Base-by-base conservation (phyloP, 345 rosid genomes). In the Syzygium jambos region DNA sequence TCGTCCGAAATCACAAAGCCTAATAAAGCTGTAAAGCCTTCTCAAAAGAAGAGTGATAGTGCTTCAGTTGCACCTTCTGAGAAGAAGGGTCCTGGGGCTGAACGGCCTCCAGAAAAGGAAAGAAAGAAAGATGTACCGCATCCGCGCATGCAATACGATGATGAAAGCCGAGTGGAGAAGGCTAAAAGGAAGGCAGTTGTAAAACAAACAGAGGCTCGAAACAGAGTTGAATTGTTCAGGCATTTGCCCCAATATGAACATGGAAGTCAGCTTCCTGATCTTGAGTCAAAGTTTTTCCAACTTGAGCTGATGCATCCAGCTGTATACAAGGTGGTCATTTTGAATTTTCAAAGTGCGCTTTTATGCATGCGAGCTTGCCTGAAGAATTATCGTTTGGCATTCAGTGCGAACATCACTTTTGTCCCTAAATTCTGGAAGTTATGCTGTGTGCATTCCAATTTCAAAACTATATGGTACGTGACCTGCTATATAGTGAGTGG, bases 231-330 rank as follows among this genome's bases (percentile, higher is more conserved):
- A 89, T 91, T 98, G 85, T 98, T 98, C 89, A 93, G 99, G 94
- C 99, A 98, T 93, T 93, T 98, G 92, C 99, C 99, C 86, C 99
- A 98, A 88, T 96, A 96, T 88, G 99, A 98, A 87, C 98, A 92
- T 90, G 98, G 98, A 86, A 93, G 97, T 23, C 98, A 93, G 90
- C 99, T 95, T 87, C 95, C 97, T 89, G 98, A 95, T 92, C 96
- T 98, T 0, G 93, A 94, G 94, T 84, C 95, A 6, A 96, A 95
- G 92, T 94, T 95, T 90, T 96, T 96, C 86, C 95, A 95, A 85
- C 96, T 97, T 85, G 97, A 96, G 89, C 97, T 96, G 22, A 90
- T 96, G 96, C 99, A 95, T 90, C 99, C 97, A 85, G 98, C 98
- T 73, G 95, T 98, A 19, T 95, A 95, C 91, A 95, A 95, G 99